These are phyloP conservation scores for Bifiguratus adelaidae DNA, from an alignment of 192 early-diverging fungal genomes.

Conservation along the genomic window DNA sequence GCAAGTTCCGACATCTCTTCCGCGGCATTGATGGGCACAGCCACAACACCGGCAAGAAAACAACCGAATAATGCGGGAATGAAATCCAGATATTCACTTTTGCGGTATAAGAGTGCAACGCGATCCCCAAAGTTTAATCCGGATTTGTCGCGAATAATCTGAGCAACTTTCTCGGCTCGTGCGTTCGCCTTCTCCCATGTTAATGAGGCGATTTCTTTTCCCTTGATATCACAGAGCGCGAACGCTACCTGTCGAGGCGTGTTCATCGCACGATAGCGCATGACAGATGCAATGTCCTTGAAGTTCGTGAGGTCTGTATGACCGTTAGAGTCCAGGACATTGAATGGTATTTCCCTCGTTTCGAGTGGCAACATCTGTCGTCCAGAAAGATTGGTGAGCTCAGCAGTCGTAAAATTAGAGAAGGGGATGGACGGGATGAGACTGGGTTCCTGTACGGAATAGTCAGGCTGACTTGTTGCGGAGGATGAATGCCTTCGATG, in stretches of 20 bases:
- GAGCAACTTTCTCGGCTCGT: slow-evolving; percentile 60
- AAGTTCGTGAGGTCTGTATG: slow-evolving; percentile 38
- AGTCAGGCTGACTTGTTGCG: slow-evolving; percentile 1
- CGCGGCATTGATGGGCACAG: slow-evolving; percentile 75
- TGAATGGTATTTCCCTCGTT: slow-evolving; percentile 28
- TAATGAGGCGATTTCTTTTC: slow-evolving; percentile 51
- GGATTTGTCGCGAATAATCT: slow-evolving; percentile 51
- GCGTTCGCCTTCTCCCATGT: slow-evolving; percentile 67
- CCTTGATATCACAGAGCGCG: slow-evolving; percentile 60
- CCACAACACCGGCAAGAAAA: slow-evolving; percentile 68
- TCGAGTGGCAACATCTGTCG: slow-evolving; percentile 42
- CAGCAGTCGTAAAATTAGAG: slow-evolving; percentile 7
- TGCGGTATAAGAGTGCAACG: slow-evolving; percentile 71
- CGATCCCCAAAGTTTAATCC: slow-evolving; percentile 50
- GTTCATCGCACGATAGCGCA: slow-evolving; percentile 51
- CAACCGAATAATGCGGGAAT: slow-evolving; percentile 74
- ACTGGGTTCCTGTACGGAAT: slow-evolving; percentile 16
- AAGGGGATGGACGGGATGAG: slow-evolving; percentile 5
- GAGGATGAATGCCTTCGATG: background rate
- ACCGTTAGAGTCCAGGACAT: slow-evolving; percentile 15
- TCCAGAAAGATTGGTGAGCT: slow-evolving; percentile 27
- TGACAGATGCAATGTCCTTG: slow-evolving; percentile 49
- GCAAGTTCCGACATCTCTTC: slow-evolving; percentile 72
- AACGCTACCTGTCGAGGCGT: slow-evolving; percentile 51
- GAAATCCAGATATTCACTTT: slow-evolving; percentile 74